Evolutionary conservation across 345 rosid species (phyloP).

Genomic region (Lumnitzera racemosa): DNA sequence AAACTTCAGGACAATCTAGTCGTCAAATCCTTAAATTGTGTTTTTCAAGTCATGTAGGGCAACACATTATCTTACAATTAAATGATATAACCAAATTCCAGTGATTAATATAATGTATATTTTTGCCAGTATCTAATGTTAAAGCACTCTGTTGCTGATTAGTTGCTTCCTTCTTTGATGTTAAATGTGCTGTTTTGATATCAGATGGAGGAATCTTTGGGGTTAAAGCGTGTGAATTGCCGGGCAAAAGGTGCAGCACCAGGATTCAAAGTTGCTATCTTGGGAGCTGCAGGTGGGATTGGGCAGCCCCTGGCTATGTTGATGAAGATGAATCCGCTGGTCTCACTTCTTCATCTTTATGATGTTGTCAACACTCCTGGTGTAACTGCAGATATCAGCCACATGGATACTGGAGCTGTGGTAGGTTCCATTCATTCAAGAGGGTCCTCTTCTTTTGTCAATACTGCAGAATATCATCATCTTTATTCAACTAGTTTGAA

Average conservation of each 20-base stretch:
- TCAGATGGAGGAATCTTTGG: conserved; percentile 40
- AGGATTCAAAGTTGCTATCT: conserved; percentile 83
- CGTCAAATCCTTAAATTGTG: too few species aligned
- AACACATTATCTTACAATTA: not conserved
- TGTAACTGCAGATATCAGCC: conserved; percentile 91
- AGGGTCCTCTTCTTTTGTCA: too few species aligned
- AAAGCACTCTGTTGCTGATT: not conserved
- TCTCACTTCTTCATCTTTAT: conserved; percentile 86
- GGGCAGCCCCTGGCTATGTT: conserved; percentile 91
- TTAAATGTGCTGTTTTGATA: not conserved
- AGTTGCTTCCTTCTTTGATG: not conserved
- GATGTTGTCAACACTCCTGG: conserved; percentile 94
- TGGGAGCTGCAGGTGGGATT: conserved; percentile 97
- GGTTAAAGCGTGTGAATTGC: conserved; percentile 43
- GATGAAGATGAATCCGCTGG: conserved; percentile 96
- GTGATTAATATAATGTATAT: not conserved
- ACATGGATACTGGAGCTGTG: conserved; percentile 94
- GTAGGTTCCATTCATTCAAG: conserved; percentile 28
- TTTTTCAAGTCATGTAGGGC: too few species aligned
- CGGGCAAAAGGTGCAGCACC: conserved; percentile 86
- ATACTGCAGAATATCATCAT: too few species aligned
- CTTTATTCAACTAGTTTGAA: too few species aligned
- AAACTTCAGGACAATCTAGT: too few species aligned
- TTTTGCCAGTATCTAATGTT: not conserved
- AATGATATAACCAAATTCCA: not conserved